Evolutionary conservation across 257 asterid genomes (phyloP).

Genomic region (Misopates orontium): DNA sequence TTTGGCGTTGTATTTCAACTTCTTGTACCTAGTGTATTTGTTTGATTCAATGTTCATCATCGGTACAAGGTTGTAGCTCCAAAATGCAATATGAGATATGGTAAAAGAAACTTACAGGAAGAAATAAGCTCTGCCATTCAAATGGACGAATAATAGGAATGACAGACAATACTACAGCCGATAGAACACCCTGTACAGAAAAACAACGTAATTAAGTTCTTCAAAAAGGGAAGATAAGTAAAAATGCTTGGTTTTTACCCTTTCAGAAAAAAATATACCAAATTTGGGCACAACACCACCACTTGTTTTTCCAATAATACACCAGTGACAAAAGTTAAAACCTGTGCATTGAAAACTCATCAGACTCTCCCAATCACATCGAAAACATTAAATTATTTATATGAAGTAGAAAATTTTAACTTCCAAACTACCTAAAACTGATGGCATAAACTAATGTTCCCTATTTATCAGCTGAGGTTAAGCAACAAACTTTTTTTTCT

Average conservation of each 20-base stretch:
- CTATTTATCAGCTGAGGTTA: not conserved
- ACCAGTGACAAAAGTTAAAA: slow-evolving; percentile 74
- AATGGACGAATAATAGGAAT: slow-evolving; percentile 92
- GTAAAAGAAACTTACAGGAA: slow-evolving; percentile 68
- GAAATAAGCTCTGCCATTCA: slow-evolving; percentile 97
- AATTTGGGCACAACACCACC: slow-evolving; percentile 77
- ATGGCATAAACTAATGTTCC: not conserved
- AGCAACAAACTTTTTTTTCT: slow-evolving; percentile 8
- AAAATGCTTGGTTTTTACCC: slow-evolving; percentile 14
- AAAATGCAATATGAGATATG: slow-evolving; percentile 21
- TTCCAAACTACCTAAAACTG: not conserved
- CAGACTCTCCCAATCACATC: slow-evolving; percentile 11
- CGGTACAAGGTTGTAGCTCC: slow-evolving; percentile 18
- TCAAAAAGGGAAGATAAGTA: slow-evolving; percentile 14
- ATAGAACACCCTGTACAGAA: slow-evolving; percentile 70
- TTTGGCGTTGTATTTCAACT: too few relatives aligned
- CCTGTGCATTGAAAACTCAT: slow-evolving; percentile 42
- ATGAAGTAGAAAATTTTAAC: too few relatives aligned
- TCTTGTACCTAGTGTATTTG: not conserved
- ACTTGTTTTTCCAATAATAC: slow-evolving; percentile 89
- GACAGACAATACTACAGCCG: slow-evolving; percentile 79
- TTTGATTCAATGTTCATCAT: slow-evolving; percentile 1
- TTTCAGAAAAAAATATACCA: slow-evolving; percentile 47
- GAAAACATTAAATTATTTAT: slow-evolving; percentile 18
- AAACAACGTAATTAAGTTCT: slow-evolving; percentile 19